These are phyloP conservation scores for Corymbia calophylla DNA, from an alignment of 441 rosid genomes.

Conservation along the genomic window DNA sequence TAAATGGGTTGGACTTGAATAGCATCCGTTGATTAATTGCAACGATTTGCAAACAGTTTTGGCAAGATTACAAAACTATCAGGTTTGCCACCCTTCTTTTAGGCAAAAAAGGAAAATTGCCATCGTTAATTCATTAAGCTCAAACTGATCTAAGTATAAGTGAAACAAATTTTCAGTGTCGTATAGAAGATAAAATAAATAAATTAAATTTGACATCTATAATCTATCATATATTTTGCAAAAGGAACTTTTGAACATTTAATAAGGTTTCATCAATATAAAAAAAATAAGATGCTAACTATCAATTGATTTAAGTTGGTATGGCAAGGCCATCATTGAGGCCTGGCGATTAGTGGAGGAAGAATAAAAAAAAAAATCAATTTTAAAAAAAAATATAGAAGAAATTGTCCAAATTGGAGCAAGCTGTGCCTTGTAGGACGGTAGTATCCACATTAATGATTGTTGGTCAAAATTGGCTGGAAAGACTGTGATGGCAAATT, in stretches of 20 bases:
- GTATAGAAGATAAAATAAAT: background rate
- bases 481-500: accelerated
- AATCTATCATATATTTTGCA: background rate
- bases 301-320: background rate
- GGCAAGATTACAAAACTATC: background rate
- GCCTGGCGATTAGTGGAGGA: accelerated
- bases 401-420: accelerated
- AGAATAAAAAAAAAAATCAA: background rate
- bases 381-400: background rate
- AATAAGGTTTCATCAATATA: background rate
- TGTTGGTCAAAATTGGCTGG: background rate
- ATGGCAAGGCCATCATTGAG: accelerated
- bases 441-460: accelerated
- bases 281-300: background rate
- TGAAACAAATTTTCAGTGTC: background rate
- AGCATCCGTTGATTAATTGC: background rate
- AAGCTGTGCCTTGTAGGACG: no score
- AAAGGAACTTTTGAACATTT: background rate
- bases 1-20: background rate
- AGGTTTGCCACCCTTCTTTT: background rate
- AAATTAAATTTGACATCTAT: background rate
- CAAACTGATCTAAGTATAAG: background rate
- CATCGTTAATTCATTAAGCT: background rate
- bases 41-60: background rate
- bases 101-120: background rate